phyloP scores from a whole-genome alignment of 1,284 basidiomycete genomes.

The Rhodotorula sp. region DNA sequence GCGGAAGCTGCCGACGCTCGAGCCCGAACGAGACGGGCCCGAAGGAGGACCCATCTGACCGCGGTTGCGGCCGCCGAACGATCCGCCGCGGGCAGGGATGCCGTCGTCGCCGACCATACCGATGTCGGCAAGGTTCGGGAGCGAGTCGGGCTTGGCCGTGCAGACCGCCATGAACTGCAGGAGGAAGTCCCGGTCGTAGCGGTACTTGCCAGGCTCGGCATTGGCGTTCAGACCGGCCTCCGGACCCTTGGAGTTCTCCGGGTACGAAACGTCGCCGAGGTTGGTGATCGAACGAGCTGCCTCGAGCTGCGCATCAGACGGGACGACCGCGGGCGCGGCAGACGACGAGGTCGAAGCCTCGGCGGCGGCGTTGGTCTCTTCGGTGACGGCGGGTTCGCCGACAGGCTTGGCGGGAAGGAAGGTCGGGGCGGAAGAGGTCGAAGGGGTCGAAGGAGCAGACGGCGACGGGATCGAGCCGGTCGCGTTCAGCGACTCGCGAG shows the following conservation, averaged over 20 bases:
- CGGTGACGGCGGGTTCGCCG: slow-evolving; percentile 36
- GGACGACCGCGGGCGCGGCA: neutral
- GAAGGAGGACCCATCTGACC: slow-evolving; percentile 56
- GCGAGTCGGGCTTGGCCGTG: slow-evolving; percentile 86
- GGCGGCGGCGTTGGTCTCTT: slow-evolving; percentile 55
- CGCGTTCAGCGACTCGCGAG: slow-evolving; percentile 49
- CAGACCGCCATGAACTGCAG: slow-evolving; percentile 95
- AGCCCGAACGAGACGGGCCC: slow-evolving; percentile 54
- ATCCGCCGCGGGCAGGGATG: slow-evolving; percentile 31
- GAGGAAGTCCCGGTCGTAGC: slow-evolving; percentile 96
- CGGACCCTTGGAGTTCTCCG: slow-evolving; percentile 78
- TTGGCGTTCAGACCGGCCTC: slow-evolving; percentile 79
- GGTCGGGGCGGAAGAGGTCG: slow-evolving; percentile 19
- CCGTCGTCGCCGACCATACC: slow-evolving; percentile 72
- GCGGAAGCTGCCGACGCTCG: slow-evolving; percentile 58
- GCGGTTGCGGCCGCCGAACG: slow-evolving; percentile 44
- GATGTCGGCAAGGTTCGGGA: slow-evolving; percentile 86
- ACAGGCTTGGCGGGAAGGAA: slow-evolving; percentile 45
- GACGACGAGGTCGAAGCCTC: slow-evolving; percentile 4
- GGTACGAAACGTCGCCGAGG: slow-evolving; percentile 75
- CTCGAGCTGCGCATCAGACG: slow-evolving; percentile 22
- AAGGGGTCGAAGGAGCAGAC: slow-evolving; percentile 30
- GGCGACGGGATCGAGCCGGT: neutral
- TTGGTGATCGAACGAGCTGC: slow-evolving; percentile 75
- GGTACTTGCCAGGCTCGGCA: slow-evolving; percentile 81